Evolutionary conservation across 2,329 filamentous ascomycete genomes (phyloP).

Genomic region (Apiospora sp.): DNA sequence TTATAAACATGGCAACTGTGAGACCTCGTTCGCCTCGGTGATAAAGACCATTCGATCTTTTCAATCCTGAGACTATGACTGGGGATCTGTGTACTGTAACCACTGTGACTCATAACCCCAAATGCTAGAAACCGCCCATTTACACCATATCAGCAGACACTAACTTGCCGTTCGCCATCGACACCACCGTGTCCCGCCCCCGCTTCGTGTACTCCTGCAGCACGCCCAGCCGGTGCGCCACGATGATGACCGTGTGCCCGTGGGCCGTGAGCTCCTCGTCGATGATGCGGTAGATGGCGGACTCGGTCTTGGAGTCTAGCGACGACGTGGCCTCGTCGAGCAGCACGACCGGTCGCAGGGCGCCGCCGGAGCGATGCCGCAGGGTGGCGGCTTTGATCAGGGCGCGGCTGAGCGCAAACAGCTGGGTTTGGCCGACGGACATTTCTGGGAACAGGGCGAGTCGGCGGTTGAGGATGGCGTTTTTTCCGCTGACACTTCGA

Average conservation of each 20-base stretch:
- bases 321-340: conserved; percentile 45
- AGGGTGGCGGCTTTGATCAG: conserved; percentile 29
- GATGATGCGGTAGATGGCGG: conserved; percentile 42
- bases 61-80: too few relatives aligned
- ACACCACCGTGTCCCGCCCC: too few relatives aligned
- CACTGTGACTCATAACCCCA: too few relatives aligned
- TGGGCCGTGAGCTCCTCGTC: conserved; percentile 38
- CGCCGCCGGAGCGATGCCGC: not conserved
- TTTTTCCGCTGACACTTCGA: too few relatives aligned
- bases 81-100: too few relatives aligned
- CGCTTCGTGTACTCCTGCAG: too few relatives aligned
- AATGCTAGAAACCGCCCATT: too few relatives aligned
- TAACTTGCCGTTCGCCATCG: too few relatives aligned
- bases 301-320: conserved; percentile 44
- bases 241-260: conserved; percentile 44
- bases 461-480: conserved; percentile 36
- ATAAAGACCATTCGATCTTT: too few relatives aligned
- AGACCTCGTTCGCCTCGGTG: too few relatives aligned
- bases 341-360: conserved; percentile 41
- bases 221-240: conserved; percentile 44
- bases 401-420: conserved; percentile 43
- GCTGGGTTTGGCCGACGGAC: conserved; percentile 44
- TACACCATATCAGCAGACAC: too few relatives aligned
- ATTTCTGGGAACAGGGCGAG: conserved; percentile 39
- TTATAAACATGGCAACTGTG: too few relatives aligned